Evolutionary conservation across 768 basidiomycete species (phyloP).

Genomic region (Lanmaoa rubissima): DNA sequence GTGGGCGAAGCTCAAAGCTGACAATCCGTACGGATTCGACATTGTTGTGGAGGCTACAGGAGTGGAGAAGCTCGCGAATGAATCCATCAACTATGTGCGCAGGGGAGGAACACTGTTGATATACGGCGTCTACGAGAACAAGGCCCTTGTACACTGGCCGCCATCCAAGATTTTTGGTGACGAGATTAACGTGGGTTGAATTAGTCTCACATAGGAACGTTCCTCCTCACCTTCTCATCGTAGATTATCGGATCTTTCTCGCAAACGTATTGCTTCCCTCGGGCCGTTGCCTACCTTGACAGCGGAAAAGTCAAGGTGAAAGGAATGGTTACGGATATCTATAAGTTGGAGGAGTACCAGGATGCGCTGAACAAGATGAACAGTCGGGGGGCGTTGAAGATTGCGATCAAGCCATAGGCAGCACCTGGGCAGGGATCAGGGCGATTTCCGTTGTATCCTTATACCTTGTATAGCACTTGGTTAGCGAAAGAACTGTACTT

Average conservation of each 20-base stretch:
- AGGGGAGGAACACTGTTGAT: slow-evolving; percentile 83
- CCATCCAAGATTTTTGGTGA: slow-evolving; percentile 79
- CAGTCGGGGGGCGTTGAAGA: slow-evolving; percentile 58
- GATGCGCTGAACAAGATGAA: slow-evolving; percentile 72
- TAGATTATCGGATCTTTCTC: slow-evolving; percentile 92
- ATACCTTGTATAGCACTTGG: slow-evolving; percentile 16
- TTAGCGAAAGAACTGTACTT: neutral
- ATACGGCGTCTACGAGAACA: slow-evolving; percentile 89
- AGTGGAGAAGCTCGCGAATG: slow-evolving; percentile 82
- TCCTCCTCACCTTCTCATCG: neutral
- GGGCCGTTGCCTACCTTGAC: slow-evolving; percentile 87
- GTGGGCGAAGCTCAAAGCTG: slow-evolving; percentile 76
- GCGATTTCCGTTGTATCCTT: slow-evolving; percentile 14
- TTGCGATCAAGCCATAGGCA: slow-evolving; percentile 54
- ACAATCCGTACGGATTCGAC: slow-evolving; percentile 87
- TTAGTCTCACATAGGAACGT: neutral
- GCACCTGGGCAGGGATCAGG: neutral
- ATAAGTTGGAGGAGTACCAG: slow-evolving; percentile 68
- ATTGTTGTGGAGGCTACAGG: slow-evolving; percentile 83
- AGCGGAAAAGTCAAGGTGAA: slow-evolving; percentile 78
- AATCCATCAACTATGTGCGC: slow-evolving; percentile 86
- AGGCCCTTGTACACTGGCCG: slow-evolving; percentile 81
- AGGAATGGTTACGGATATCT: slow-evolving; percentile 76
- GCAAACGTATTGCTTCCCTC: slow-evolving; percentile 86
- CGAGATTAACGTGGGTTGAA: slow-evolving; percentile 53